Percentiles rank a stretch among this genome's conserved stretches.
These are phyloP conservation scores for Arthrobotrys iridis DNA, from an alignment of 2,329 filamentous ascomycete species.

Conservation along the genomic window DNA sequence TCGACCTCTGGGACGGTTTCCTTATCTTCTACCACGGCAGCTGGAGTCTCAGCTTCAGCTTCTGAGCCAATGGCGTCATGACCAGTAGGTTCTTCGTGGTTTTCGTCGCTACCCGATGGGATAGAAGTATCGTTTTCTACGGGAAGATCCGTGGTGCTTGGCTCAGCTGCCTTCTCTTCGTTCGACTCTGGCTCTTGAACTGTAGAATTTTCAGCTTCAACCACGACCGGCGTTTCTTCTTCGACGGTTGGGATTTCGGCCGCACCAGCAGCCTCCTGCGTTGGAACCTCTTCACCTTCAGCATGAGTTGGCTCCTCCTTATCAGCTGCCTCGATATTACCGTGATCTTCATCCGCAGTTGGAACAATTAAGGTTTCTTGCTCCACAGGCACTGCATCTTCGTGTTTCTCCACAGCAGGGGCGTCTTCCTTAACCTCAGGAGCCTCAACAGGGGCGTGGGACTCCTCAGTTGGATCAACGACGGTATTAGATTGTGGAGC, in stretches of 20 bases:
- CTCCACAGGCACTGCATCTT: background rate
- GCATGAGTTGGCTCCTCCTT: background rate
- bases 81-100: background rate
- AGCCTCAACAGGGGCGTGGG: background rate
- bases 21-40: constrained; percentile 1
- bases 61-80: background rate
- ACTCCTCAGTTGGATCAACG: background rate
- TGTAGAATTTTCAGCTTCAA: background rate
- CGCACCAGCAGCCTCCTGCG: background rate
- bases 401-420: background rate
- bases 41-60: constrained; percentile 7
- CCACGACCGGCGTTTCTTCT: background rate
- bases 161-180: constrained; percentile 4
- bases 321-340: background rate
- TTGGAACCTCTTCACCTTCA: constrained; percentile 15
- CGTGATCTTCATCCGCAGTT: background rate
- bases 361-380: background rate
- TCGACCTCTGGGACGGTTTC: background rate
- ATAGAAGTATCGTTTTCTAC: background rate
- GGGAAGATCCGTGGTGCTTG: background rate
- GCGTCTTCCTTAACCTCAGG: background rate
- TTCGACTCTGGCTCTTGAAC: constrained; percentile 6
- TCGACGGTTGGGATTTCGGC: background rate
- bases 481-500: background rate
- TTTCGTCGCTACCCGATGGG: background rate